Evolutionary conservation across 2,329 filamentous ascomycete genomes (phyloP).

Genomic region (Aspergillus versicolor): DNA sequence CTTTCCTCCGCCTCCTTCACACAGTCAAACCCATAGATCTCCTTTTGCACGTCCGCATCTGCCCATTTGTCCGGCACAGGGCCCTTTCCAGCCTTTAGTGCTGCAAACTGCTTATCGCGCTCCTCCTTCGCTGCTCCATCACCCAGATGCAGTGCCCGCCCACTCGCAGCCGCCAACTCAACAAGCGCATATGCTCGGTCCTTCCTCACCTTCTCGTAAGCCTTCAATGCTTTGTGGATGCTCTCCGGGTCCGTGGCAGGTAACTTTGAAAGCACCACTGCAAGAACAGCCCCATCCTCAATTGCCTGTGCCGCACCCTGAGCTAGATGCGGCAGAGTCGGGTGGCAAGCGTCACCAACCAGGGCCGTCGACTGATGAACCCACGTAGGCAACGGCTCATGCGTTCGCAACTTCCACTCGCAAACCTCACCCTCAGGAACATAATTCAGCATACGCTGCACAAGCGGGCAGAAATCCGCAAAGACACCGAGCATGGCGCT

Average conservation of each 20-base stretch:
- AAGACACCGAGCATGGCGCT: conserved; percentile 61
- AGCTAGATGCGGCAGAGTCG: conserved; percentile 62
- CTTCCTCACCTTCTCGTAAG: conserved; percentile 59
- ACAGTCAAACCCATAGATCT: conserved; percentile 66
- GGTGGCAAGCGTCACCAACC: conserved; percentile 62
- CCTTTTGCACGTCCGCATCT: conserved; percentile 66
- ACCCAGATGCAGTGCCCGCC: conserved; percentile 56
- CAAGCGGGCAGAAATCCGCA: conserved; percentile 59
- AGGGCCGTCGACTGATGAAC: conserved; percentile 53
- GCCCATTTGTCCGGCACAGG: conserved; percentile 65
- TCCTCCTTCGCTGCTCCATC: conserved; percentile 60
- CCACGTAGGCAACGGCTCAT: conserved; percentile 64
- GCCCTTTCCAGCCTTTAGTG: conserved; percentile 50
- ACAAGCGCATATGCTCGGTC: conserved; percentile 57
- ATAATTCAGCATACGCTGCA: conserved; percentile 60
- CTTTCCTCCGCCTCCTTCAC: conserved; percentile 53
- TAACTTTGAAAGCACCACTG: conserved; percentile 50
- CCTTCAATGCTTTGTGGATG: conserved; percentile 53
- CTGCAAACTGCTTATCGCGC: conserved; percentile 57
- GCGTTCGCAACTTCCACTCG: conserved; percentile 65
- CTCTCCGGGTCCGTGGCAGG: conserved; percentile 47
- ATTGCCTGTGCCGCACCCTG: conserved; percentile 66
- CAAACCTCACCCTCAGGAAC: conserved; percentile 65
- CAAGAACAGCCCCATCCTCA: conserved; percentile 61
- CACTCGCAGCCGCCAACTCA: conserved; percentile 56